Conservation (phyloP, 192 early-diverging fungal species). For the Entomortierella lignicola region DNA sequence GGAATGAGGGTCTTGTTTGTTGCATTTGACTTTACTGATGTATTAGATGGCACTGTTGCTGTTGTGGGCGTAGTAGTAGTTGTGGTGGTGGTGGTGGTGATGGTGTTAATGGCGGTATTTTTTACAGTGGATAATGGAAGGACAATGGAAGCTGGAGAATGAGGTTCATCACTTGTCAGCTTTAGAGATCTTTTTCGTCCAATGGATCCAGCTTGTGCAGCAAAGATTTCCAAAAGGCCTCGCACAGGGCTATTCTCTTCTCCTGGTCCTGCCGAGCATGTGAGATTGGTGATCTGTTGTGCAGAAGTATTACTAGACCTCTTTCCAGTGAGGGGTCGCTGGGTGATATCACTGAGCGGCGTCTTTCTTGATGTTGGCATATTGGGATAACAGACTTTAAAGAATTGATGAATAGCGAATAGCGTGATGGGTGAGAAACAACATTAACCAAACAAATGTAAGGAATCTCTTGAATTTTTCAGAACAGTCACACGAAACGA, state of each 20-base stretch:
- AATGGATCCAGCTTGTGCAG: conserved; percentile 27
- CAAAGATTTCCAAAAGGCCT: conserved; percentile 46
- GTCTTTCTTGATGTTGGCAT: conserved; percentile 8
- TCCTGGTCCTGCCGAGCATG: conserved; percentile 13
- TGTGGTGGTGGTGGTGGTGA: not conserved
- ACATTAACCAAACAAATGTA: no score
- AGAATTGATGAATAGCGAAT: no score
- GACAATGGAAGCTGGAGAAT: not conserved
- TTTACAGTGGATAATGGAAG: conserved; percentile 4
- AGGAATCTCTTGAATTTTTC: no score
- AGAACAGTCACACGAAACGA: no score
- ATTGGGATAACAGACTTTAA: not conserved
- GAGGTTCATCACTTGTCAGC: conserved; percentile 11
- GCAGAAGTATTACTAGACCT: conserved; percentile 15
- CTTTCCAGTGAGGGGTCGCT: conserved; percentile 14
- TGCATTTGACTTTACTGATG: no score
- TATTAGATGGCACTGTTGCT: not conserved
- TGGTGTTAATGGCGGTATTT: not conserved
- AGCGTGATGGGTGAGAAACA: no score
- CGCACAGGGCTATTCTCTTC: conserved; percentile 43
- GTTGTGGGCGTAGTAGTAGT: not conserved
- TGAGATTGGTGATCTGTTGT: conserved; percentile 1
- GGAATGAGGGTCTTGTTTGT: not conserved
- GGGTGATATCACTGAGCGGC: conserved; percentile 48
- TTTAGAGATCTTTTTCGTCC: conserved; percentile 39